Evolutionary conservation across 176 grass and related monocot species (phyloP).

Genomic region (Eleusine coracana): DNA sequence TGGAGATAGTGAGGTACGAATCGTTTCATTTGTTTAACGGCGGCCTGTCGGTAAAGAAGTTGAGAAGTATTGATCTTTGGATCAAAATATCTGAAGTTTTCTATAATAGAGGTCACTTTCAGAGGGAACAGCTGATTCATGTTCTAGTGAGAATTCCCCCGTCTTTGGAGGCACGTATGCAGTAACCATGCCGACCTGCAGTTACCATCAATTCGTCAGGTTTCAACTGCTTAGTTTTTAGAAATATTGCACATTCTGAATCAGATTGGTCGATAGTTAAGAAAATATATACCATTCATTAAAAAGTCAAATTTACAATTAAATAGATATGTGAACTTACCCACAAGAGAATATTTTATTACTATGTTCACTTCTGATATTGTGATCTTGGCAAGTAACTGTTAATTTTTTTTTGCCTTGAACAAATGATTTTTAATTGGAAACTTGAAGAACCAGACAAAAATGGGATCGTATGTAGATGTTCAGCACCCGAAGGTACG

Average conservation of each 20-base stretch:
- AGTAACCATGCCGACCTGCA: neutral
- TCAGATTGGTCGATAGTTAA: neutral
- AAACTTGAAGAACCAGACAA: neutral
- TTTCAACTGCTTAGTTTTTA: neutral
- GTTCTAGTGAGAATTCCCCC: neutral
- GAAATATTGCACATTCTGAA: neutral
- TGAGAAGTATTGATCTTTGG: neutral
- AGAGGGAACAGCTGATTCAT: neutral
- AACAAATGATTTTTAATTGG: neutral
- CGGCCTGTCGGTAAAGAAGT: neutral
- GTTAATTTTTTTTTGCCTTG: neutral
- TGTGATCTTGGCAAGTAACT: neutral
- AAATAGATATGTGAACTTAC: neutral
- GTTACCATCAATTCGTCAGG: neutral
- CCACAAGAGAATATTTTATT: neutral
- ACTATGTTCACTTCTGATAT: neutral
- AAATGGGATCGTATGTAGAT: neutral
- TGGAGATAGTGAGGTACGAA: neutral
- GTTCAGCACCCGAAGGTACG: neutral
- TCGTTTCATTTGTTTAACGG: neutral
- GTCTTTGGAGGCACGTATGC: neutral
- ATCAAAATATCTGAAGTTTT: constrained; percentile 30
- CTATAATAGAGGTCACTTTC: constrained; percentile 5
- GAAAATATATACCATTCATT: neutral
- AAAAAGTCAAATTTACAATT: neutral